Conservation (phyloP, 768 basidiomycete species). For the Amylocystis lapponica region DNA sequence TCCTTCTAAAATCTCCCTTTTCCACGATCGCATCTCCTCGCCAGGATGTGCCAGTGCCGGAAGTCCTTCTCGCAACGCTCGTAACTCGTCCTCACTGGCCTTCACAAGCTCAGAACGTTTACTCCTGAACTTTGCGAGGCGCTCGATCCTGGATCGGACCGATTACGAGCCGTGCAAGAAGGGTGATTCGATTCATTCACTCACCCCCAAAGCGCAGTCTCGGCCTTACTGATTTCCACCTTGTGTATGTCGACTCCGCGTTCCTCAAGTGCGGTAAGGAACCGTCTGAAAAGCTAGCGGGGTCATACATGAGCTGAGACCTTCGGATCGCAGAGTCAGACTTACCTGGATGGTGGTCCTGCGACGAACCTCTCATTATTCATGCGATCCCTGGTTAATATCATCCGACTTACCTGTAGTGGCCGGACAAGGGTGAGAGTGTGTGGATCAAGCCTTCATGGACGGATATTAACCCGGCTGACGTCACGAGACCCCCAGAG, state of each 20-base stretch:
- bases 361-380: no score
- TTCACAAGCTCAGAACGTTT: constrained; percentile 20
- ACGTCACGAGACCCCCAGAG: constrained; percentile 54
- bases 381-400: no score
- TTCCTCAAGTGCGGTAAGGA: constrained; percentile 45
- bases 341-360: constrained; percentile 50
- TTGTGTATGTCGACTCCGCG: constrained; percentile 55
- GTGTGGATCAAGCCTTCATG: constrained; percentile 55
- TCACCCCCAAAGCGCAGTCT: constrained; percentile 51
- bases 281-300: constrained; percentile 51
- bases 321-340: background rate
- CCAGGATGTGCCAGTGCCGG: no score
- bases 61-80: no score
- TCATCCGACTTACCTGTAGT: constrained; percentile 47
- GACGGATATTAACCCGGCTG: constrained; percentile 60
- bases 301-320: background rate
- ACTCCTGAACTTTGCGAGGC: constrained; percentile 40
- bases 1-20: no score
- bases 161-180: background rate
- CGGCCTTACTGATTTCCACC: constrained; percentile 56
- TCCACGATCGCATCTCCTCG: no score
- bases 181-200: constrained; percentile 5
- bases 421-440: constrained; percentile 60
- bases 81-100: no score
- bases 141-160: constrained; percentile 36